Evolutionary conservation across 2,329 filamentous ascomycete genomes (phyloP), one percentile per base, ranked within the genome.

Genomic region (Rutstroemia sydowiana): DNA sequence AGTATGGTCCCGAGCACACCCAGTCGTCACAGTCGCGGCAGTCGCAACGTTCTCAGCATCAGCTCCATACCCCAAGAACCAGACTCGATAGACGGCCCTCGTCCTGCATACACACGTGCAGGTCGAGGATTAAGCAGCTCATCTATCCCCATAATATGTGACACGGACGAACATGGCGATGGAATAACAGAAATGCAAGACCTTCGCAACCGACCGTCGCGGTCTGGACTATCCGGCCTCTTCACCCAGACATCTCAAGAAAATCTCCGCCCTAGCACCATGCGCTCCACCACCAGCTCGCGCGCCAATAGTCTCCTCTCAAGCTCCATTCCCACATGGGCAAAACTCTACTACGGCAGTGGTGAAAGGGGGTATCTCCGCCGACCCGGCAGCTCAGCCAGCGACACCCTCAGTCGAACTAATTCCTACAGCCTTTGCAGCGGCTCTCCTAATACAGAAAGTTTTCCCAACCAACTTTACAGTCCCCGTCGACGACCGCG

Each of bases 331-430:
- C 74, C 75, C 1, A 66, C 70, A 7, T 78, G 75, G 66, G 70
- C 68, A 37, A 81, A 75, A 59, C 70, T 88, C 14, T 90, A 89
- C 68, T 90, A 90, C 65, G 80, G 81, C 32, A 82, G 80, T 48
- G 82, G 83, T 46, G 82, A 79, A 66, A 75, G 73, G 55, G 75
- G 70, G 43, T 79, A 70, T 52, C 66, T 85, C 7, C 58, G 60
- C 9, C 32, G 32, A 31, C 61, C 64, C 28, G 60, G 59, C n/a
- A 63, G 61, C 50, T 65, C 64, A 32, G 14, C 26, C n/a, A 31
- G 26, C 11, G 30, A 40, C 34, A 54, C 51, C 57, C 71, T 78
- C 61, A 72, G 76, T 65, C 71, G 76, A 50, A 65, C 65, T 10
- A 75, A 71, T 58, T 72, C 74, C 3, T 66, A 64, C 9, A 51